phyloP scores from a whole-genome alignment of 2,329 filamentous ascomycete genomes.

The Aphanocladium album region DNA sequence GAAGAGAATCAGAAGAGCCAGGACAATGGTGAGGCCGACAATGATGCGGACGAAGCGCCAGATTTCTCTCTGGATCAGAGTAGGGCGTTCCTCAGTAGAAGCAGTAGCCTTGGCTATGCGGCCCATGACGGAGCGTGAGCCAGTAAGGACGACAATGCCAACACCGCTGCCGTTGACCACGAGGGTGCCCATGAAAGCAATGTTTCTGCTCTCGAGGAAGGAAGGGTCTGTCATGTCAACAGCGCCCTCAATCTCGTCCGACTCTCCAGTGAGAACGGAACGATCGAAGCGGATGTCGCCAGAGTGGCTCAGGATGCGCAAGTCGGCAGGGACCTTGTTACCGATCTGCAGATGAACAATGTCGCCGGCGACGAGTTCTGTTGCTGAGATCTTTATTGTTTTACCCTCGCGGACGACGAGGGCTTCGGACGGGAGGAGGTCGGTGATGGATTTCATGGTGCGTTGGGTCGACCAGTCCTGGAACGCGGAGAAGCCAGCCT shows the following conservation, averaged over 20 bases:
- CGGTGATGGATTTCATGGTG: slow-evolving; percentile 43
- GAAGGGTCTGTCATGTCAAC: slow-evolving; percentile 35
- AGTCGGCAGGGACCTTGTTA: slow-evolving; percentile 44
- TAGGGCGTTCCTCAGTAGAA: slow-evolving; percentile 31
- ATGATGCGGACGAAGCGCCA: slow-evolving; percentile 40
- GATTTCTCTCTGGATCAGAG: slow-evolving; percentile 39
- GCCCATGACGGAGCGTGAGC: slow-evolving; percentile 36
- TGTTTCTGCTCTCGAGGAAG: slow-evolving; percentile 39
- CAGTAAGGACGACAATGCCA: slow-evolving; percentile 37
- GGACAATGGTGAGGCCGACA: slow-evolving; percentile 31
- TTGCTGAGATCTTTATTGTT: slow-evolving; percentile 32
- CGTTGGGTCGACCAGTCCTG: slow-evolving; percentile 43
- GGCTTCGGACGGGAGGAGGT: slow-evolving; percentile 39
- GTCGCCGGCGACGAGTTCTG: slow-evolving; percentile 42
- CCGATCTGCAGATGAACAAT: slow-evolving; percentile 41
- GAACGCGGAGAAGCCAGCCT: slow-evolving; percentile 42
- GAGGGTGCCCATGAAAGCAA: slow-evolving; percentile 38
- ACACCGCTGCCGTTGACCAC: slow-evolving; percentile 36
- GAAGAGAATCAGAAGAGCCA: slow-evolving; percentile 38
- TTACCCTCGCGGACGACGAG: slow-evolving; percentile 41
- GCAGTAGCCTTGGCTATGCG: slow-evolving; percentile 34
- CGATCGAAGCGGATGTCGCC: slow-evolving; percentile 39
- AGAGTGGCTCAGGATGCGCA: slow-evolving; percentile 37
- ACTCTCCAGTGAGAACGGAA: slow-evolving; percentile 37
- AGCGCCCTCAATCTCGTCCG: slow-evolving; percentile 36